phyloP scores from a whole-genome alignment of 805 yeast genomes.

The Candida coleopterorum region DNA sequence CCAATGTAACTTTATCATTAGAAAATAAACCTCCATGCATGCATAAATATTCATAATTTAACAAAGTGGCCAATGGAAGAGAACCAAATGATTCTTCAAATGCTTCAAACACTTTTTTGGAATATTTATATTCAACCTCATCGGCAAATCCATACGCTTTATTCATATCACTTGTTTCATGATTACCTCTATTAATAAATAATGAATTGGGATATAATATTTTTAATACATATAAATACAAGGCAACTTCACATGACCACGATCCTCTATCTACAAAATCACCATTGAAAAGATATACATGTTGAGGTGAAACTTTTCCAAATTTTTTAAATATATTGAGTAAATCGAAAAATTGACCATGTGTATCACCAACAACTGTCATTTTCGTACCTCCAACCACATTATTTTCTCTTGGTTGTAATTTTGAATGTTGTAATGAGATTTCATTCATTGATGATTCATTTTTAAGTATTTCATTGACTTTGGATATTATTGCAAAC shows the following conservation, averaged over 20 bases:
- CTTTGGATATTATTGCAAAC: slow-evolving; percentile 73
- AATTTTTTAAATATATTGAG: slow-evolving; percentile 69
- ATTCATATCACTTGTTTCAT: slow-evolving; percentile 96
- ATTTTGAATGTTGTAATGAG: slow-evolving; percentile 31
- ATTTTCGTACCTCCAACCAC: slow-evolving; percentile 39
- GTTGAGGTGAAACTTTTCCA: slow-evolving; percentile 65
- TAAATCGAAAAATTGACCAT: slow-evolving; percentile 92
- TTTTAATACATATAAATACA: slow-evolving; percentile 72
- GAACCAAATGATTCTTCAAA: slow-evolving; percentile 83
- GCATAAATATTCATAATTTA: slow-evolving; percentile 74
- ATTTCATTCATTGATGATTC: slow-evolving; percentile 81
- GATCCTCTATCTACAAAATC: slow-evolving; percentile 98
- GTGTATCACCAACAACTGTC: slow-evolving; percentile 96
- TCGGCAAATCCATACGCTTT: slow-evolving; percentile 94
- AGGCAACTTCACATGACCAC: slow-evolving; percentile 96
- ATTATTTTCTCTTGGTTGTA: slow-evolving; percentile 18
- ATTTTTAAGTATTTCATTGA: slow-evolving; percentile 52
- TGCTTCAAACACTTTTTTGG: slow-evolving; percentile 71
- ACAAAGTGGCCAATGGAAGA: slow-evolving; percentile 79
- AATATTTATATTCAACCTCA: slow-evolving; percentile 88
- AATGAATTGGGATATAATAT: slow-evolving; percentile 65
- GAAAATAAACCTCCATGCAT: slow-evolving; percentile 97
- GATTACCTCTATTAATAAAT: slow-evolving; percentile 89
- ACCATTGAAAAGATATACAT: slow-evolving; percentile 86
- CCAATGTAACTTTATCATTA: slow-evolving; percentile 62